Conservation (phyloP, 1,284 basidiomycete species). For the Lentinus polychrous region DNA sequence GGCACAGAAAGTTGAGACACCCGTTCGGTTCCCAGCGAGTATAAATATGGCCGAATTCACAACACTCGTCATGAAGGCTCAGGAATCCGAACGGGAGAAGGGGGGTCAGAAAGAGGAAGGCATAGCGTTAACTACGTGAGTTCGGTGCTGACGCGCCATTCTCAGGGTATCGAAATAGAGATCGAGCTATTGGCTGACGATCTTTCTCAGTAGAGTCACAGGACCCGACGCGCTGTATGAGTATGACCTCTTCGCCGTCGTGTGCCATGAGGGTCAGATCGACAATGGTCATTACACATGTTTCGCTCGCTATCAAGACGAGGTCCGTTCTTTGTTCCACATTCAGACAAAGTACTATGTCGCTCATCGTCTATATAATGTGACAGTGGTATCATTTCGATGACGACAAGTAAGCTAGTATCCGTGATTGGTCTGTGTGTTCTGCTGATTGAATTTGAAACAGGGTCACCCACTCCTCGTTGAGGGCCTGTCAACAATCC, state of each 20-base stretch:
- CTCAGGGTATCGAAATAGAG: background rate
- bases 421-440: background rate
- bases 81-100: conserved; percentile 34
- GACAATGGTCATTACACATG: conserved; percentile 94
- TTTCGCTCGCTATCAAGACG: conserved; percentile 69
- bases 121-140: background rate
- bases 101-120: conserved; percentile 23
- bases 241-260: conserved; percentile 90
- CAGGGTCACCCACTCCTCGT: conserved; percentile 66
- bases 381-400: conserved; percentile 92
- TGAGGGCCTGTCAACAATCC: conserved; percentile 62
- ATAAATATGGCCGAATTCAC: conserved; percentile 90
- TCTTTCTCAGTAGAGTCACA: conserved; percentile 25
- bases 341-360: background rate
- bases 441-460: background rate
- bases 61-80: conserved; percentile 45
- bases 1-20: conserved; percentile 81
- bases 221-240: conserved; percentile 74
- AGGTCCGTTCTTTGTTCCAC: conserved; percentile 38
- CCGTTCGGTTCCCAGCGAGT: conserved; percentile 76
- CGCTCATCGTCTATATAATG: conserved; percentile 6
- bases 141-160: background rate
- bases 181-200: conserved; percentile 2
- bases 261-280: conserved; percentile 92
- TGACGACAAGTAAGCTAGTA: conserved; percentile 74